These are phyloP conservation scores for Calcarisporium arbuscula DNA, from an alignment of 2,329 filamentous ascomycete genomes.

Conservation along the genomic window DNA sequence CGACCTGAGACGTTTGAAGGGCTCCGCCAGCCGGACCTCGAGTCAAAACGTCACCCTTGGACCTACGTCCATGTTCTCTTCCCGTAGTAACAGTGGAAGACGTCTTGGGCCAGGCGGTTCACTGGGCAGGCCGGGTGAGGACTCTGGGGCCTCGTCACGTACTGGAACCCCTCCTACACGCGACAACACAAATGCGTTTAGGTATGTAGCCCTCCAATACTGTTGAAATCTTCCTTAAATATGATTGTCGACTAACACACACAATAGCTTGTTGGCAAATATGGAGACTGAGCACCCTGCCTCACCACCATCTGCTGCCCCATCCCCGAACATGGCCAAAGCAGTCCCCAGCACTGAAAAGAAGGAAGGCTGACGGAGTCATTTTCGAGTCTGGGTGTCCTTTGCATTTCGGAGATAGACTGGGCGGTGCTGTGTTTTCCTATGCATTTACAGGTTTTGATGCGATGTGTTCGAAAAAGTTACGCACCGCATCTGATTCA, in stretches of 20 bases:
- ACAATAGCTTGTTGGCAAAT: constrained; percentile 47
- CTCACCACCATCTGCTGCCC: constrained; percentile 64
- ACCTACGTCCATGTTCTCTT: constrained; percentile 79
- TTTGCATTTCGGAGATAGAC: constrained; percentile 47
- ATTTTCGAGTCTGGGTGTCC: constrained; percentile 27
- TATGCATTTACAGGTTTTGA: constrained; percentile 44
- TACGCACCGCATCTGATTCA: constrained; percentile 37
- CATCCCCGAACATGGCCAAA: constrained; percentile 61
- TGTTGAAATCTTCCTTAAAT: constrained; percentile 3
- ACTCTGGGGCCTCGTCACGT: constrained; percentile 81
- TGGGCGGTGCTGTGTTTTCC: constrained; percentile 36
- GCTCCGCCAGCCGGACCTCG: constrained; percentile 49
- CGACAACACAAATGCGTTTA: constrained; percentile 81
- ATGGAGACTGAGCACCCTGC: constrained; percentile 58
- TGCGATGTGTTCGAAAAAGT: constrained; percentile 41
- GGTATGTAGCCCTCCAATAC: constrained; percentile 52
- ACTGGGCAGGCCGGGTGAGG: constrained; percentile 68
- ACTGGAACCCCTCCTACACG: constrained; percentile 76
- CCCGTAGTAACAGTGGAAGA: constrained; percentile 86
- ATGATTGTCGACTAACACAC: constrained; percentile 4
- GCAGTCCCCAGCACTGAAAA: constrained; percentile 51
- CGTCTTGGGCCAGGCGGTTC: constrained; percentile 70
- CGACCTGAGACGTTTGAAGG: constrained; percentile 79
- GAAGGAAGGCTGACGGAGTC: constrained; percentile 41
- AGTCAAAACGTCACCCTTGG: constrained; percentile 64